These are phyloP conservation scores for Tricladium varicosporioides DNA, from an alignment of 2,329 filamentous ascomycete genomes.

Conservation along the genomic window DNA sequence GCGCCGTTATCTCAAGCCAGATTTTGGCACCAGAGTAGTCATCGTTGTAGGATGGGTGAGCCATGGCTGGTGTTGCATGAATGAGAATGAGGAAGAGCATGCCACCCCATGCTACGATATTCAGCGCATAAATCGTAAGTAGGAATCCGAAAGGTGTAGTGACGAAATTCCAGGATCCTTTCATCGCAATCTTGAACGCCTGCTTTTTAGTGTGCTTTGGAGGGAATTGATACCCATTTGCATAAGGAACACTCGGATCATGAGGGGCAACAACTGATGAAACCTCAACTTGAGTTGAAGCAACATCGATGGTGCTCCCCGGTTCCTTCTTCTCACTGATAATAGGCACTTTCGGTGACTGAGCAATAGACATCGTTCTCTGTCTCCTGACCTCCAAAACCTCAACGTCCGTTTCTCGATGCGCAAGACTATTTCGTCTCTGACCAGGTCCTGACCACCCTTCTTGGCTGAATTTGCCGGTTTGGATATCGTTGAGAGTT, in stretches of 20 bases:
- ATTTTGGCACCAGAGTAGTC: slow-evolving; percentile 69
- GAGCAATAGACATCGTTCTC: slow-evolving; percentile 11
- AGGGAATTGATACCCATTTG: slow-evolving; percentile 26
- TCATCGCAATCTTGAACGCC: slow-evolving; percentile 52
- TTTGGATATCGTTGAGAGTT: slow-evolving; percentile 21
- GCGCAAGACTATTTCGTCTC: slow-evolving; percentile 20
- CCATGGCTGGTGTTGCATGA: slow-evolving; percentile 70
- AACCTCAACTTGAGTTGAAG: slow-evolving; percentile 10
- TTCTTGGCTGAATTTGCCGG: slow-evolving; percentile 19
- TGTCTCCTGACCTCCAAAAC: slow-evolving; percentile 12
- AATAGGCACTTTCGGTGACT: slow-evolving; percentile 1
- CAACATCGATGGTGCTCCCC: slow-evolving; percentile 2
- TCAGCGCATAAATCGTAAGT: slow-evolving; percentile 74
- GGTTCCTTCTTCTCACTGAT: slow-evolving; percentile 11
- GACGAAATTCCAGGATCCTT: slow-evolving; percentile 68
- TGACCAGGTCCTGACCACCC: slow-evolving; percentile 24
- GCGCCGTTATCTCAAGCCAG: slow-evolving; percentile 81
- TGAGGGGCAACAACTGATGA: slow-evolving; percentile 11
- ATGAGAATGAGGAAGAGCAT: slow-evolving; percentile 84
- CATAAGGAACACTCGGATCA: slow-evolving; percentile 20
- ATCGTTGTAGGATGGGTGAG: slow-evolving; percentile 45
- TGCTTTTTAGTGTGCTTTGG: slow-evolving; percentile 53
- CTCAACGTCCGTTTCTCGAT: slow-evolving; percentile 16
- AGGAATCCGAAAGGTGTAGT: slow-evolving; percentile 72
- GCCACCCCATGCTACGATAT: slow-evolving; percentile 82